These are phyloP conservation scores for Trametes cubensis DNA, from an alignment of 768 basidiomycete species.

Conservation along the genomic window DNA sequence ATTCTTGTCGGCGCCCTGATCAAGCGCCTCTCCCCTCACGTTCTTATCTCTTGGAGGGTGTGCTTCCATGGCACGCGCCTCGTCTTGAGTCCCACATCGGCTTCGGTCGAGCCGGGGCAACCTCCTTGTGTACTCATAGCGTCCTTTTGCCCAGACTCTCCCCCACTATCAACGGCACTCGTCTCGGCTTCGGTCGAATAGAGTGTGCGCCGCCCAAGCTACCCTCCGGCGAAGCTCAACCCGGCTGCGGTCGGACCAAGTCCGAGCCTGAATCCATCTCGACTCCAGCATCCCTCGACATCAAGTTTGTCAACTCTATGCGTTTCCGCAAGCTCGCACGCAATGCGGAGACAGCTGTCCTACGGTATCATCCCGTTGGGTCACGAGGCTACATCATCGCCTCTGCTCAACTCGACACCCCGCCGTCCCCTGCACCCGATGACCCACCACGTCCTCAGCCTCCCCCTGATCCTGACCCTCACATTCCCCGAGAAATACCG, in stretches of 20 bases:
- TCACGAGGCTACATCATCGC: slow-evolving; percentile 4
- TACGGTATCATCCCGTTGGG: slow-evolving; percentile 10
- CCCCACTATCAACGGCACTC: slow-evolving; percentile 1
- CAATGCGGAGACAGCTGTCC: background rate
- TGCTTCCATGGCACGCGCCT: slow-evolving; percentile 9
- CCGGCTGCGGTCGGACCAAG: background rate
- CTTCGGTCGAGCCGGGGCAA: background rate
- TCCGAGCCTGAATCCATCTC: background rate
- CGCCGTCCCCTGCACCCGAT: background rate
- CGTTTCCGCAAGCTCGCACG: slow-evolving; percentile 2
- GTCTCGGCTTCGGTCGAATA: slow-evolving; percentile 4
- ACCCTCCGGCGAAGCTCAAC: background rate
- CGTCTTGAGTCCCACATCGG: slow-evolving; percentile 4
- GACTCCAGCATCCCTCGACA: background rate
- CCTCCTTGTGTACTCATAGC: background rate
- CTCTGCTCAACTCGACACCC: background rate
- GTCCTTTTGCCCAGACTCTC: slow-evolving; percentile 3
- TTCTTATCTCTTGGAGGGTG: background rate
- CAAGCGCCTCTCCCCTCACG: background rate
- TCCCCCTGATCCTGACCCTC: background rate
- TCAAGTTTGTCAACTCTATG: background rate
- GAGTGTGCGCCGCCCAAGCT: slow-evolving; percentile 1
- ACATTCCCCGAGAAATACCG: slow-evolving; percentile 27
- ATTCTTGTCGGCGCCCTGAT: background rate
- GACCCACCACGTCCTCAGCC: slow-evolving; percentile 1